Percentiles rank a stretch among this genome's conserved stretches.
Conservation (phyloP, 202 grass and related monocot genomes). For the Dendrocalamus latiflorus region DNA sequence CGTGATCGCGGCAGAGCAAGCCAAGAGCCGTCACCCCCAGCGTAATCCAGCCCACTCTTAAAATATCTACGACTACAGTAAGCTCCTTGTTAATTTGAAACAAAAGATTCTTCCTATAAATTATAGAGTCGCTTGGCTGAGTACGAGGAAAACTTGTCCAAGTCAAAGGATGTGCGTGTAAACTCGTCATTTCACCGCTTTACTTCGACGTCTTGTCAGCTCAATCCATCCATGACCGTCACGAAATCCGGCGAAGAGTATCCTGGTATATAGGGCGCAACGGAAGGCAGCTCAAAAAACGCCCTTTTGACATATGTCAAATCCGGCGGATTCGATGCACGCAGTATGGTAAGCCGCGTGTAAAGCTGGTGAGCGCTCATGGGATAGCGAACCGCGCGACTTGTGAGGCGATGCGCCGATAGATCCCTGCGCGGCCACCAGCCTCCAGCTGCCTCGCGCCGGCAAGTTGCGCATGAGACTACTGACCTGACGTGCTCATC, state of each 20-base stretch:
- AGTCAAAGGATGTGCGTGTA: neutral
- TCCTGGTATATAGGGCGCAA: neutral
- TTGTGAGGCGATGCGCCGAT: neutral
- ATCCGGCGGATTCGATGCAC: neutral
- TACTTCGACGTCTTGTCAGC: neutral
- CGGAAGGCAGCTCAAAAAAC: neutral
- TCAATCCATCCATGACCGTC: neutral
- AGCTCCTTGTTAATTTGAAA: neutral
- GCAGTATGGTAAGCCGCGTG: constrained; percentile 22
- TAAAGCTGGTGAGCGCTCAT: neutral
- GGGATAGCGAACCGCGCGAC: neutral
- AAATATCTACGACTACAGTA: neutral
- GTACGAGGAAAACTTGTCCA: neutral
- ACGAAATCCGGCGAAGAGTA: neutral
- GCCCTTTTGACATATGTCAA: neutral
- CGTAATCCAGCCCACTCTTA: neutral
- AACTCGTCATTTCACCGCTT: neutral
- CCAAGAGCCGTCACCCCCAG: neutral
- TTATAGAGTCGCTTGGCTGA: neutral
- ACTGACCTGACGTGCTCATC: neutral
- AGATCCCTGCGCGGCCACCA: neutral
- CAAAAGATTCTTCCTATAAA: neutral
- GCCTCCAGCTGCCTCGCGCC: neutral
- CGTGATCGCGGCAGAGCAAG: neutral
- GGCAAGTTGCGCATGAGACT: neutral